Evolutionary conservation across 2,329 filamentous ascomycete genomes (phyloP).

Genomic region (Hymenoscyphus fraxineus): DNA sequence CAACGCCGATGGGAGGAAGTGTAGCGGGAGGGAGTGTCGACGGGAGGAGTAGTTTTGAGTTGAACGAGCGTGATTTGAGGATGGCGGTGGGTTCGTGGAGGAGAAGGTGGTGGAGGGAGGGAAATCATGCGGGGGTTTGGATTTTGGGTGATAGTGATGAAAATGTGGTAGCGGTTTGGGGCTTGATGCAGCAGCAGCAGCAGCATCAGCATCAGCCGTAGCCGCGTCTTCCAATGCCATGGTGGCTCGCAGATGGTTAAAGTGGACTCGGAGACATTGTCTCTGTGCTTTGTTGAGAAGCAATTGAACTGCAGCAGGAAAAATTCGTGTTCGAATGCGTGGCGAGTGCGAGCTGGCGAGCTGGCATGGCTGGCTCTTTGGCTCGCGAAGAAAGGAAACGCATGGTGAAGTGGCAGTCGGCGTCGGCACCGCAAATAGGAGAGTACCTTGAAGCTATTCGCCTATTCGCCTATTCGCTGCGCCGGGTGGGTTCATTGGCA

Average conservation of each 20-base stretch:
- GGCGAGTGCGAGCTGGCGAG: neutral
- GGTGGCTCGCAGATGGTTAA: constrained; percentile 20
- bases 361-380: too few relatives aligned
- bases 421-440: neutral
- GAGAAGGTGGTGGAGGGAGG: constrained; percentile 4
- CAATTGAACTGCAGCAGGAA: constrained; percentile 20
- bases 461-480: neutral
- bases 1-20: constrained; percentile 32
- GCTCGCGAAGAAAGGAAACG: neutral
- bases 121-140: constrained; percentile 17
- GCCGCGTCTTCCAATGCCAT: constrained; percentile 23
- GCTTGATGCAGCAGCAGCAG: constrained; percentile 11
- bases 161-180: constrained; percentile 22
- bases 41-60: constrained; percentile 24
- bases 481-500: neutral
- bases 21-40: constrained; percentile 32
- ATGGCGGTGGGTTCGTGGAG: constrained; percentile 5
- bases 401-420: constrained; percentile 9
- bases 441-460: neutral
- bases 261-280: constrained; percentile 24
- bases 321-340: constrained; percentile 6
- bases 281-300: constrained; percentile 19
- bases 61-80: constrained; percentile 20
- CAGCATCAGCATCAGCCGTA: constrained; percentile 9
- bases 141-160: constrained; percentile 13